Conservation (phyloP, 441 rosid species). For the Syzygium syzygioides region DNA sequence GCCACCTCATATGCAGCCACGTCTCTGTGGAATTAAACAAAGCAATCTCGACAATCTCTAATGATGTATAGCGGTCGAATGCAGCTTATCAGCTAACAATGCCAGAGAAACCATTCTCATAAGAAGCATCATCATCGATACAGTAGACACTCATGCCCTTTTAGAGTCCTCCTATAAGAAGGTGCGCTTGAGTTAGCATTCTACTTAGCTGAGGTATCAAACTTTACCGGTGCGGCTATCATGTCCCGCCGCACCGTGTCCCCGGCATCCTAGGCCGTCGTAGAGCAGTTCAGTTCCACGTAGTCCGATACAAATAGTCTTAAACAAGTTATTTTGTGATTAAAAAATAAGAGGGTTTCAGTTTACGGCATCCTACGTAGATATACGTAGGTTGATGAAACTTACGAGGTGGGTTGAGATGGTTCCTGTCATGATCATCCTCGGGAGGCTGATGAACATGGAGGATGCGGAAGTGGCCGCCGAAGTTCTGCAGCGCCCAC, state of each 20-base stretch:
- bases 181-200: neutral
- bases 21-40: neutral
- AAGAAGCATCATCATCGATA: neutral
- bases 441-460: conserved; percentile 5
- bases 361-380: neutral
- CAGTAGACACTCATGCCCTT: neutral
- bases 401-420: neutral
- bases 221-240: neutral
- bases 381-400: neutral
- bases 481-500: conserved; percentile 4
- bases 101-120: neutral
- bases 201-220: neutral
- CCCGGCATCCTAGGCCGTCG: neutral
- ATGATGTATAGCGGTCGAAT: neutral
- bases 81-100: neutral
- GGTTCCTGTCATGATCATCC: neutral
- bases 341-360: neutral
- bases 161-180: neutral
- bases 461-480: conserved; percentile 7
- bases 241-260: neutral
- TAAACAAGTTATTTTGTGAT: neutral
- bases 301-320: neutral
- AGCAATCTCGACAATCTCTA: neutral
- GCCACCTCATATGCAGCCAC: neutral
- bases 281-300: neutral